Conservation (phyloP, 2,329 filamentous ascomycete genomes). For the Fusarium sp. region DNA sequence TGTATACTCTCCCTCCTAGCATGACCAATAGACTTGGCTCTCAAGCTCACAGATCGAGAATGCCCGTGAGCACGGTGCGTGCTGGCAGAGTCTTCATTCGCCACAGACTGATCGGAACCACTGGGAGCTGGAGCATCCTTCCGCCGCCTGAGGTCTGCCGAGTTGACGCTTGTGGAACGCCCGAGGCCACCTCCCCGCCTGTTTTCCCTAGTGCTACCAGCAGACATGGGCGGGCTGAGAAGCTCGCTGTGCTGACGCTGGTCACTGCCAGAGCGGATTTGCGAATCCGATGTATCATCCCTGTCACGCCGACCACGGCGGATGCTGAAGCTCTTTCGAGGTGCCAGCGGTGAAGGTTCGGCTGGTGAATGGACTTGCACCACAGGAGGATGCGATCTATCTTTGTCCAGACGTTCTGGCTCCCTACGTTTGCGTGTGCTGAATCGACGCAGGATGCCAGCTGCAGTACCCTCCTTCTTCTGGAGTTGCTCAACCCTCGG, state of each 20-base stretch:
- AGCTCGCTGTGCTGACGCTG: slow-evolving; percentile 84
- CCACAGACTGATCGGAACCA: slow-evolving; percentile 81
- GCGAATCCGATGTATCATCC: slow-evolving; percentile 64
- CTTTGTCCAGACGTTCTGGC: slow-evolving; percentile 72
- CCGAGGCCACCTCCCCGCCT: slow-evolving; percentile 78
- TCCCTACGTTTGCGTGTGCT: slow-evolving; percentile 87
- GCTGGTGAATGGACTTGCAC: slow-evolving; percentile 85
- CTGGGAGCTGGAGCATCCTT: slow-evolving; percentile 82
- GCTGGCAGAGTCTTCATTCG: slow-evolving; percentile 66
- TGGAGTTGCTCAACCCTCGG: slow-evolving; percentile 72
- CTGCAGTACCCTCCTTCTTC: slow-evolving; percentile 90
- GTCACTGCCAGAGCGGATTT: slow-evolving; percentile 69
- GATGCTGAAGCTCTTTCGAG: slow-evolving; percentile 92
- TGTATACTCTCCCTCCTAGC: slow-evolving; percentile 93
- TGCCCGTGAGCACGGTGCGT: slow-evolving; percentile 67
- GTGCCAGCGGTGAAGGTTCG: slow-evolving; percentile 71
- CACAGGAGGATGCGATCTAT: slow-evolving; percentile 78
- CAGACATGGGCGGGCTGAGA: slow-evolving; percentile 78
- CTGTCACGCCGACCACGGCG: slow-evolving; percentile 69
- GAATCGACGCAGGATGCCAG: slow-evolving; percentile 87
- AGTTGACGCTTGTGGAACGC: slow-evolving; percentile 92
- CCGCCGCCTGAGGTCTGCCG: slow-evolving; percentile 82
- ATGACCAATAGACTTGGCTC: slow-evolving; percentile 91
- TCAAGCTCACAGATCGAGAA: slow-evolving; percentile 74
- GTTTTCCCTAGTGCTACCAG: slow-evolving; percentile 69